Evolutionary conservation across 345 rosid genomes (phyloP), one percentile per base, ranked within the genome.

Genomic region (Boechera retrofracta): DNA sequence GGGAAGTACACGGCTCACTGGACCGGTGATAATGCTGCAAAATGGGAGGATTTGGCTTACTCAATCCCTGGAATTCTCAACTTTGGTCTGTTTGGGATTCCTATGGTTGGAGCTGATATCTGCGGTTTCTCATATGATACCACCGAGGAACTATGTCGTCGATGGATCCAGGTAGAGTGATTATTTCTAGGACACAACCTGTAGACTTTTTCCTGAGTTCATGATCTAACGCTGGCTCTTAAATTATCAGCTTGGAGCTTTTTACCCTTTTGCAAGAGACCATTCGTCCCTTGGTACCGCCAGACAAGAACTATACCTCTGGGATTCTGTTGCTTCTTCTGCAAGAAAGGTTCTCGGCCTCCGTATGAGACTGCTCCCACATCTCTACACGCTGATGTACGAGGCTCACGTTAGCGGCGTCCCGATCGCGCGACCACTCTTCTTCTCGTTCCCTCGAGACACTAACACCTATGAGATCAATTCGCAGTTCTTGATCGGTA

Each of bases 61-160:
- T 44, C 89, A 0, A 83, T 91, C 66, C 94, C 92, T 0, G 82
- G 89, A 8, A 83, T 88, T 58, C 67, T 91, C 65, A 91, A 87
- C 74, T 89, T 69, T 21, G 97, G 97, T 12, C 79, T 91, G 63
- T 88, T 89, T 72, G 97, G 92, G 39, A 80, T 91, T 66, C 97
- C 97, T 41, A 91, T 91, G 94, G 92, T 88, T 28, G 97, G 94
- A 60, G 93, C 91, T 55, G 93, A 90, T 67, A 90, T 90, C 11
- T 90, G 96, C 53, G 96, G 96, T 12, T 91, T 91, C 74, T 10
- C 68, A 5, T 7, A 70, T 35, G 32, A 83, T 77, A 89, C 94
- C 15, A 88, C 84, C 0, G 94, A 91, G 73, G 97, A 89, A 13
- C 85, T 91, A 15, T 91, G 94, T 73, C 75, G 73, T 24, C 78